Evolutionary conservation across 2,329 filamentous ascomycete species (phyloP).

Genomic region (Xylariaceae sp.): DNA sequence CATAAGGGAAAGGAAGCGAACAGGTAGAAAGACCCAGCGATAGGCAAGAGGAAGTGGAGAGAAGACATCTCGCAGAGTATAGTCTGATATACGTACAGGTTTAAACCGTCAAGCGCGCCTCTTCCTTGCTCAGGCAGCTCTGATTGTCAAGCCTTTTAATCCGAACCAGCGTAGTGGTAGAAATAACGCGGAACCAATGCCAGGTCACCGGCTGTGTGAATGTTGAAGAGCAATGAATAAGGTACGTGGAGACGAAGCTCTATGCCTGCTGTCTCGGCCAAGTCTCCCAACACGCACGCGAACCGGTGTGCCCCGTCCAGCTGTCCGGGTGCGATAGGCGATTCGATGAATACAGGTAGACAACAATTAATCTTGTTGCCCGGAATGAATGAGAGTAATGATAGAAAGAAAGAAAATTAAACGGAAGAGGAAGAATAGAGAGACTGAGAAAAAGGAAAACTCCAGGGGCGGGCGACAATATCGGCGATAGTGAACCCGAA

Average conservation of each 20-base stretch:
- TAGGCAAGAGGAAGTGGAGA: conserved; percentile 31
- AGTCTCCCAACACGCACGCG: conserved; percentile 18
- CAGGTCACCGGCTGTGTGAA: conserved; percentile 9
- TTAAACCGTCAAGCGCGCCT: conserved; percentile 26
- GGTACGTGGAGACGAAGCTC: conserved; percentile 54
- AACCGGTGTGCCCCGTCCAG: conserved; percentile 15
- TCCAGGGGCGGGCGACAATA: conserved; percentile 9
- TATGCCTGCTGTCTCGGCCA: conserved; percentile 50
- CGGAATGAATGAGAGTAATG: conserved; percentile 9
- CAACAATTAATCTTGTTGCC: conserved; percentile 14
- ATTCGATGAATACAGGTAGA: conserved; percentile 25
- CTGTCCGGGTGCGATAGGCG: conserved; percentile 8
- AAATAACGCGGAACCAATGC: conserved; percentile 22
- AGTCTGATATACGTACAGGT: conserved; percentile 55
- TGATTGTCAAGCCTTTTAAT: conserved; percentile 12
- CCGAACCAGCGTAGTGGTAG: conserved; percentile 16
- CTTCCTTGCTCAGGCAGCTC: conserved; percentile 16
- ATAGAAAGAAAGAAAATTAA: conserved; percentile 12
- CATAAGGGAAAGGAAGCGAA: conserved; percentile 12
- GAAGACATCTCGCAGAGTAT: conserved; percentile 38
- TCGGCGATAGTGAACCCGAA: conserved; percentile 12
- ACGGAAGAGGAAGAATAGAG: conserved; percentile 10
- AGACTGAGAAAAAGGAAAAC: conserved; percentile 8
- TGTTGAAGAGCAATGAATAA: conserved; percentile 28
- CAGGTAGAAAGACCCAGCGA: conserved; percentile 6